Percentiles rank a stretch among this genome's conserved stretches.
These are phyloP conservation scores for Rhodosporidiobolus odoratus DNA, from an alignment of 768 basidiomycete species.

Conservation along the genomic window DNA sequence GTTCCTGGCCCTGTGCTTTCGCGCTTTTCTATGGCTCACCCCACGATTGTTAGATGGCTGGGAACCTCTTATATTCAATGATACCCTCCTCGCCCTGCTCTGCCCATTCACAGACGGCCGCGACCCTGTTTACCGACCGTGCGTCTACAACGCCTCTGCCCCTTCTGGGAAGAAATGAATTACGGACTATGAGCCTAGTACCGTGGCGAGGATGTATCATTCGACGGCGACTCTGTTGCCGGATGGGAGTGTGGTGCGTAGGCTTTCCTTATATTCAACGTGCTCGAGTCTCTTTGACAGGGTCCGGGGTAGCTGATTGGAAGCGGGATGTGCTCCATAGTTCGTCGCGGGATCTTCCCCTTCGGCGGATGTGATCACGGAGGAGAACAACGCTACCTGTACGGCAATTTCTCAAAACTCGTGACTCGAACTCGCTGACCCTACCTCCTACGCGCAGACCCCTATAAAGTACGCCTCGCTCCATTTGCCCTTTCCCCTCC, in stretches of 20 bases:
- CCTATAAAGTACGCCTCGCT: too few relatives aligned
- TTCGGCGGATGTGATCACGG: constrained; percentile 60
- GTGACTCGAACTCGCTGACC: too few relatives aligned
- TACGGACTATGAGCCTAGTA: constrained; percentile 7
- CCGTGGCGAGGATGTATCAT: constrained; percentile 75
- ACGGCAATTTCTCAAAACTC: not conserved
- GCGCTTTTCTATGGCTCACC: not conserved
- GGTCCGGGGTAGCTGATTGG: too few relatives aligned
- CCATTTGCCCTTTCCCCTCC: too few relatives aligned
- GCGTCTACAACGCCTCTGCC: constrained; percentile 67
- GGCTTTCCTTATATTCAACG: not conserved
- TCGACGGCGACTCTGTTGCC: constrained; percentile 79
- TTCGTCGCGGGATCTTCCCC: constrained; percentile 45
- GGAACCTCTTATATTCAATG: not conserved
- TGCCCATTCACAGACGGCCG: constrained; percentile 61
- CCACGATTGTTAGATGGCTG: too few relatives aligned
- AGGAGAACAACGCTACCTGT: constrained; percentile 8
- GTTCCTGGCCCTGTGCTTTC: not conserved
- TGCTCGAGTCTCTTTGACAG: too few relatives aligned
- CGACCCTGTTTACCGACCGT: constrained; percentile 71
- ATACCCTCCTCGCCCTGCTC: not conserved
- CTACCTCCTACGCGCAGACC: too few relatives aligned
- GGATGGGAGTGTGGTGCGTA: constrained; percentile 50
- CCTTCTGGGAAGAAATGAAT: constrained; percentile 67
- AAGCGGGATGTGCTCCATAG: too few relatives aligned